These are phyloP conservation scores for Lepiota subincarnata DNA, from an alignment of 768 basidiomycete genomes.

Conservation along the genomic window DNA sequence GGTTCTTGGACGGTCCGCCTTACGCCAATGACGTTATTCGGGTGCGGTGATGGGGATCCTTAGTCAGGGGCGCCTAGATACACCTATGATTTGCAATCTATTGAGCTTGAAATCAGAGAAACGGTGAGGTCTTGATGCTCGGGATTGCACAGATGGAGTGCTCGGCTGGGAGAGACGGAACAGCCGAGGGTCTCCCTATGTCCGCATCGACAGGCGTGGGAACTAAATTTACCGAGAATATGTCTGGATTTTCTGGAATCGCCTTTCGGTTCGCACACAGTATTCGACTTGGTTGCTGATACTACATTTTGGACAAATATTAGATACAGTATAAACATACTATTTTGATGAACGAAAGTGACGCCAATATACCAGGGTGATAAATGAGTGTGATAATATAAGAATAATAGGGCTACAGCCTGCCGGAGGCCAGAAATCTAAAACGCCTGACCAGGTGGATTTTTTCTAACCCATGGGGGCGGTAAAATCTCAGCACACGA, in stretches of 20 bases:
- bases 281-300: neutral
- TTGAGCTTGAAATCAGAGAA: too few species aligned
- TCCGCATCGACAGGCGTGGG: neutral
- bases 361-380: neutral
- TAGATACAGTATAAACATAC: neutral
- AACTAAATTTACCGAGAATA: neutral
- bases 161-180: too few species aligned
- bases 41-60: neutral
- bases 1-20: conserved; percentile 8
- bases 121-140: too few species aligned
- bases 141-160: too few species aligned
- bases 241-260: neutral
- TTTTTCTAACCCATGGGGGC: neutral
- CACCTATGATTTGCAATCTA: too few species aligned
- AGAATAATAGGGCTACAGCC: neutral
- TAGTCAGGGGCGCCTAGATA: too few species aligned
- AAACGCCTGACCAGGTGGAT: neutral
- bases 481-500: neutral
- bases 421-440: neutral
- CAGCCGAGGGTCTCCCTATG: neutral
- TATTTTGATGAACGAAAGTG: neutral
- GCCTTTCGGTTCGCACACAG: neutral
- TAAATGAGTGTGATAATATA: neutral
- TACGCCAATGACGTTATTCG: neutral
- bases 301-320: neutral